Base-by-base conservation (phyloP, 805 yeast genomes). In the Starmerella tilneyi region DNA sequence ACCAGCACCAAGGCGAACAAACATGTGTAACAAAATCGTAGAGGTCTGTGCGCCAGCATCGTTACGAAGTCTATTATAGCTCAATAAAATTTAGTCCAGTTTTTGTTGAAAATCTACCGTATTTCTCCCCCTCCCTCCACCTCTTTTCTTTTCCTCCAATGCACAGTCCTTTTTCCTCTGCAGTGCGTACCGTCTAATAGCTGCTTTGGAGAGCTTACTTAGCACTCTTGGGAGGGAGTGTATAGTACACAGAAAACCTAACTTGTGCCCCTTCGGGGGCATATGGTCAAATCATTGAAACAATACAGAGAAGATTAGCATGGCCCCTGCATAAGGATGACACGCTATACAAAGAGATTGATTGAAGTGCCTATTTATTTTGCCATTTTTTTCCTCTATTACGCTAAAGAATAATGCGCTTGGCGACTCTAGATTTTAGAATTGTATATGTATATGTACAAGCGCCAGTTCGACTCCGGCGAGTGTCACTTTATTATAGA, bases 281-380 rank as follows among this genome's bases (percentile, higher is more conserved):
- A 81, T 85, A 45, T 89, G 57, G 96, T 89, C 96, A 89, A 89
- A 81, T 39, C 45, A 44, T 88, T 81, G 95, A 88, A 89, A 81
- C 94, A 86, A 89, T 89, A 89, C 98, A 89, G 97, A 89, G 98
- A 89, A 89, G 97, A 92, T 89, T 88, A 89, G 97, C 97, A 92
- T 94, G 94, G 96, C 96, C 97, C 97, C 96, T 89, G 97, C 97
- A 89, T 92, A 92, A 92, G 96, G 97, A 89, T 89, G 97, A 88
- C 96, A 94, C 96, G 96, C 96, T 88, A 81, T 86, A 85, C 96
- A 89, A 89, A 89, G 96, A 89, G 97, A 88, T 89, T 51, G 47
- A 41, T 47, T 48, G 52, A 51, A 85, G 83, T 76, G 68, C 71
- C 68, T 73, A 79, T 81, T 84, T 84, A 84, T 85, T 82, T 73